Evolutionary conservation across 768 basidiomycete species (phyloP), one percentile per base, ranked within the genome.

Genomic region (Amanita pseudoporphyria): DNA sequence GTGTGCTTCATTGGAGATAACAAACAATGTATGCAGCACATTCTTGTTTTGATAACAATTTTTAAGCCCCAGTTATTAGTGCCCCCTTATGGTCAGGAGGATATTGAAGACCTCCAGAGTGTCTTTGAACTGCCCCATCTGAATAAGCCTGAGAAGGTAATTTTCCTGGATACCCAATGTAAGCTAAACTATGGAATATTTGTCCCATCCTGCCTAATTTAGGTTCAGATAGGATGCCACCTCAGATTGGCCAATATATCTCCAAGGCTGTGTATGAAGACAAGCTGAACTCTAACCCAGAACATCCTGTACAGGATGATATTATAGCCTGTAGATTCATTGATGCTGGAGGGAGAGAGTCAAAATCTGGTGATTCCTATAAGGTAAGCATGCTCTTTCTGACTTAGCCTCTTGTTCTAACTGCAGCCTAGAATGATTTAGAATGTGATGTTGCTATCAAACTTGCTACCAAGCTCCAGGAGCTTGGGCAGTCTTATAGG

Each of bases 161-260:
- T 77, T 3, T 80, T 90, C 53, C 68, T 91, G 33, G 68, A 87
- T 54, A 87, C 72, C 1, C 88, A 90, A 64, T 91, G 89, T 87
- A 61, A 57, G 77, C n/a, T 56, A 62, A 35, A 47, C 51, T 22
- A 49, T 44, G 35, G 39, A 33, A 51, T 21, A 26, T 1, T 43
- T 16, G 49, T 19, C 21, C 31, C 61, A 24, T 35, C 31, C 40
- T 54, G 22, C 21, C 55, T 49, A 10, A 39, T 19, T 57, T 2
- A 42, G 57, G 38, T 50, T 19, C 49, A 91, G 89, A 91, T 56
- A 79, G 89, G 1, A 88, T 92, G 86, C 88, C 88, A 45, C 78
- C 81, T 45, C 78, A 86, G 54, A 82, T 89, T 69, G 86, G 87
- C 19, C 56, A 69, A 3, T 79, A 88, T 38, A 84, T 92, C 35